Percentiles rank a stretch among this genome's conserved stretches.
These are phyloP conservation scores for Chalaropsis ovoidea DNA, from an alignment of 2,329 filamentous ascomycete species.

Conservation along the genomic window DNA sequence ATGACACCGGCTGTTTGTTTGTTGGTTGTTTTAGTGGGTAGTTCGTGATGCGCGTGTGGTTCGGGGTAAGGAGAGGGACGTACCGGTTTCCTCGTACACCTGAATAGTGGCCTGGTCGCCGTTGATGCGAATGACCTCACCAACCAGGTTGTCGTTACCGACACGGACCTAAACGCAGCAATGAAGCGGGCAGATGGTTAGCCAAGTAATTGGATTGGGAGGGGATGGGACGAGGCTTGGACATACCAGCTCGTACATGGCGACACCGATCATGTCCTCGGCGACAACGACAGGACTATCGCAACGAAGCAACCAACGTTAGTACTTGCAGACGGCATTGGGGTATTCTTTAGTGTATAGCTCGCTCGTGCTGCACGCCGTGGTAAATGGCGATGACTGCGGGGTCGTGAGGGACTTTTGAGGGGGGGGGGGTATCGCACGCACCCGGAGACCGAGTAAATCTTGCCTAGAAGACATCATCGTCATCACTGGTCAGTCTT, in stretches of 20 bases:
- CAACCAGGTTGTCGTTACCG: conserved; percentile 81
- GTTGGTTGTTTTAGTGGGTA: conserved; percentile 20
- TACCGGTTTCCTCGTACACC: conserved; percentile 98
- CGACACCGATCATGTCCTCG: conserved; percentile 97
- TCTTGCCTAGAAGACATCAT: conserved; percentile 40
- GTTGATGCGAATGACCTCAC: conserved; percentile 97
- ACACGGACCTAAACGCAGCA: conserved; percentile 60
- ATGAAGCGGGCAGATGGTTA: conserved; percentile 1
- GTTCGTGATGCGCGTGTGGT: not conserved
- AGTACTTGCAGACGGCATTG: conserved; percentile 28
- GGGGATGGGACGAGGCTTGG: not conserved
- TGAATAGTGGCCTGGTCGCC: conserved; percentile 93
- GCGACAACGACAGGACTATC: conserved; percentile 81
- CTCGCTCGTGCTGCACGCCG: not conserved
- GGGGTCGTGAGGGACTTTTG: conserved; percentile 24
- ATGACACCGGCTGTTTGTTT: conserved; percentile 70
- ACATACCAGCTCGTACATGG: conserved; percentile 96
- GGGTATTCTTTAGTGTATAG: not conserved
- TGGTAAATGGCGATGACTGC: conserved; percentile 14
- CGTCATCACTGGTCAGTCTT: not conserved
- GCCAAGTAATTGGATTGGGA: conserved; percentile 9
- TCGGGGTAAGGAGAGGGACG: conserved; percentile 28
- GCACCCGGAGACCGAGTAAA: conserved; percentile 54
- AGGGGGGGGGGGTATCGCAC: conserved; percentile 31
- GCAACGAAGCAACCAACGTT: conserved; percentile 27